Conservation (phyloP, 805 yeast species). For the Schizosaccharomyces cryophilus region DNA sequence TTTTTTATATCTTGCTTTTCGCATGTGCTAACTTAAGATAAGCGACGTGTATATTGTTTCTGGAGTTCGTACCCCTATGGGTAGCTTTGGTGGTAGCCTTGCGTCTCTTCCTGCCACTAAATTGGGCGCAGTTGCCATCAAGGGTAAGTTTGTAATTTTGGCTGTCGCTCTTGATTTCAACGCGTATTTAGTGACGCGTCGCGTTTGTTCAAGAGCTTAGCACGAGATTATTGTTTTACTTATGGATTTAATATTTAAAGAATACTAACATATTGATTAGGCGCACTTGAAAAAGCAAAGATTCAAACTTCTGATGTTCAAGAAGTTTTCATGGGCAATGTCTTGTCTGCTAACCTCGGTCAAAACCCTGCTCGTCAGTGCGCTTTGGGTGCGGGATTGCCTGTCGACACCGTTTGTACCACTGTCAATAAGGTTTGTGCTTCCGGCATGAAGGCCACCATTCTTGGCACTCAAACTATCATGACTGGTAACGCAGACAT, state of each 20-base stretch:
- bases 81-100: slow-evolving; percentile 72
- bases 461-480: slow-evolving; percentile 70
- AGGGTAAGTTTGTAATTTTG: slow-evolving; percentile 11
- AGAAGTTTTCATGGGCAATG: slow-evolving; percentile 78
- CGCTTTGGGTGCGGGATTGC: slow-evolving; percentile 65
- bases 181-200: too few species aligned
- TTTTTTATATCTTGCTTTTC: neutral
- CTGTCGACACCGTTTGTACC: slow-evolving; percentile 57
- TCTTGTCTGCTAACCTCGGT: slow-evolving; percentile 72
- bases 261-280: slow-evolving; percentile 9
- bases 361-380: slow-evolving; percentile 97
- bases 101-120: slow-evolving; percentile 57
- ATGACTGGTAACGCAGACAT: slow-evolving; percentile 35
- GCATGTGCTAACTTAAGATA: too few species aligned
- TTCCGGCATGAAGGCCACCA: slow-evolving; percentile 72
- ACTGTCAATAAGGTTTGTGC: slow-evolving; percentile 92
- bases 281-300: slow-evolving; percentile 69
- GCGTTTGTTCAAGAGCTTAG: too few species aligned
- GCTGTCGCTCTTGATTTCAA: too few species aligned
- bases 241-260: too few species aligned
- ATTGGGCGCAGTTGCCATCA: slow-evolving; percentile 79
- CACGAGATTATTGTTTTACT: too few species aligned
- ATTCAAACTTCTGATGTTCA: slow-evolving; percentile 57
- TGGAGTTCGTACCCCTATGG: slow-evolving; percentile 85
- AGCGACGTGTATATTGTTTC: slow-evolving; percentile 60